Evolutionary conservation across 805 yeast species (phyloP), one percentile per base, ranked within the genome.

Genomic region (Brettanomyces nanus): DNA sequence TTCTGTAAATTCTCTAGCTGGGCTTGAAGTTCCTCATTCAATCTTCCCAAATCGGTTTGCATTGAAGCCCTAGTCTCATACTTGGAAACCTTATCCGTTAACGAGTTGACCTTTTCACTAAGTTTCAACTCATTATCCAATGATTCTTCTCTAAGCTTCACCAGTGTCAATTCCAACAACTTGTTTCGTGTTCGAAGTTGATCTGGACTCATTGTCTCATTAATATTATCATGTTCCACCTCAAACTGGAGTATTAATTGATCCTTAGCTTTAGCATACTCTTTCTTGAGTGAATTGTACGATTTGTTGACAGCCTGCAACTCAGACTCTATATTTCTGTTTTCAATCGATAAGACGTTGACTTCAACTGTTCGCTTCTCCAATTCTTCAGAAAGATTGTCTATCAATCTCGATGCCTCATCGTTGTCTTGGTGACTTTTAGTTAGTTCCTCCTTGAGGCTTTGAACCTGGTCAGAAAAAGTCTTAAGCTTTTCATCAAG

Each of bases 381-480:
- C 51, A 65, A 21, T 59, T 61, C 19, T 5, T 19, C 13, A 19
- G 13, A 17, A 15, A 30, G 19, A 15, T 14, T 6, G 20, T 30
- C 19, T 11, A 11, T 18, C 6, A 15, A 17, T 6, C 11, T 15
- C 19, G 18, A 6, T 6, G 17, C 7, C 26, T 23, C 26, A 15
- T n/a, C 20, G 18, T 30, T 19, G 19, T 21, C 19, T 7, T 19
- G n/a, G 14, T 21, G n/a, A 11, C 17, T 15, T 19, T 22, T 14
- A 14, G 28, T 6, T 6, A 33, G 19, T 42, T 15, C 33, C 47
- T 1, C 40, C 39, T 10, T 61, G 63, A 18, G 74, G 49, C 35
- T 70, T 73, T 3, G 73, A 48, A 1, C 79, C 80, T 4, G 68
- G 53, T 79, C 80, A 73, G n/a, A 14, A 27, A 14, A 13, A 11